A percentile compares a stretch with the other conserved stretches of the same genome.
Conservation (phyloP, 2,329 filamentous ascomycete species). For the Fusarium temperatum region DNA sequence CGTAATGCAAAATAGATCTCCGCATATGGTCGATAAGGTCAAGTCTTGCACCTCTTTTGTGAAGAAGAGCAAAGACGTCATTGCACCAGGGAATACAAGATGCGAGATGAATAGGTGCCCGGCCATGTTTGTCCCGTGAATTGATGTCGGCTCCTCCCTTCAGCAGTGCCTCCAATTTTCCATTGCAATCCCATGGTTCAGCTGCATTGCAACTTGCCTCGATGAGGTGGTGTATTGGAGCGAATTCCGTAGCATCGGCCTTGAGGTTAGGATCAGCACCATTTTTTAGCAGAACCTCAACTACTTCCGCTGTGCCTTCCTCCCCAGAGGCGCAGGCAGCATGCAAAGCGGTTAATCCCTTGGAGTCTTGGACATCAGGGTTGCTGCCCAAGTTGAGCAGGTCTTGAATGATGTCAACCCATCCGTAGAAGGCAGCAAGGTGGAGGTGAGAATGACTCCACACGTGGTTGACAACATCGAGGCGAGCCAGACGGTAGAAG, state of each 20-base stretch:
- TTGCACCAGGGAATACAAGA: background rate
- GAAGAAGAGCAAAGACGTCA: background rate
- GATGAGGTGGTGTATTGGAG: background rate
- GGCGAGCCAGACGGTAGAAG: background rate
- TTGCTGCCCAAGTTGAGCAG: background rate
- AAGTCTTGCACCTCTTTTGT: background rate
- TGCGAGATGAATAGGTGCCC: background rate
- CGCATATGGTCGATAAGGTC: fast-evolving
- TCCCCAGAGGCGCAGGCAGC: background rate
- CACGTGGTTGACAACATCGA: background rate
- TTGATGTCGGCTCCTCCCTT: background rate
- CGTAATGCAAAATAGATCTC: background rate
- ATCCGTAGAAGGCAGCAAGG: background rate
- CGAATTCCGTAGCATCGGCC: background rate
- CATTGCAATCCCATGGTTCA: background rate
- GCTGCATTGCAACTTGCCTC: fast-evolving
- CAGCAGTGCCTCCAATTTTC: background rate
- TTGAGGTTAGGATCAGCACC: background rate
- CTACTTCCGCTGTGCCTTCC: background rate
- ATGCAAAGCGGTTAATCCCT: background rate
- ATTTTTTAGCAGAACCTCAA: background rate
- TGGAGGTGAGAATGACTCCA: background rate
- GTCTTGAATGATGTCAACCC: background rate
- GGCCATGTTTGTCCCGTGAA: fast-evolving
- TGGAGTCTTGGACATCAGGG: background rate